Conservation (phyloP, 2,329 filamentous ascomycete species). For the Penicillium sp. region DNA sequence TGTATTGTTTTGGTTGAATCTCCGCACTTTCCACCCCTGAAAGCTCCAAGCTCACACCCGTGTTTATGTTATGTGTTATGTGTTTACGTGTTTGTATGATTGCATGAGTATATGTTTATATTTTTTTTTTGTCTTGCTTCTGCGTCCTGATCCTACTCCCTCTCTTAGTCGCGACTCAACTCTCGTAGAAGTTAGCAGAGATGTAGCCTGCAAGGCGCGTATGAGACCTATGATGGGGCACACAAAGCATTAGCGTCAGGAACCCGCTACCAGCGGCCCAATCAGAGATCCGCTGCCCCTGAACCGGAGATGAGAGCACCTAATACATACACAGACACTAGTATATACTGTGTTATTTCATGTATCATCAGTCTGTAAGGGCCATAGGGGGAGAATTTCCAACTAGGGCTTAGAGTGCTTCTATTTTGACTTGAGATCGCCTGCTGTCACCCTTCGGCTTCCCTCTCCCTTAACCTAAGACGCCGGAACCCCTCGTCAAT, state of each 20-base stretch:
- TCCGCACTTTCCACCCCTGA: slow-evolving; percentile 13
- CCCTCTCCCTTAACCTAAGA: not conserved
- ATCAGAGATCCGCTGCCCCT: slow-evolving; percentile 19
- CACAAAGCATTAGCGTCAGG: slow-evolving; percentile 23
- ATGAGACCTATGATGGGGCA: slow-evolving; percentile 10
- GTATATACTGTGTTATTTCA: not conserved
- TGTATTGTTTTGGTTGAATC: slow-evolving; percentile 3
- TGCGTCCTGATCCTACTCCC: not conserved
- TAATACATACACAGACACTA: too few relatives aligned
- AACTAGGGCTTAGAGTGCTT: not conserved
- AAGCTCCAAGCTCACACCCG: not conserved
- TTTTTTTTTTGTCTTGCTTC: slow-evolving; percentile 1
- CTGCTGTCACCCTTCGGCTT: not conserved
- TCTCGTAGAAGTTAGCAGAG: not conserved
- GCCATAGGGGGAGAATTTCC: not conserved
- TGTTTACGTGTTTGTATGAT: not conserved
- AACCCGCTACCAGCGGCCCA: slow-evolving; percentile 21
- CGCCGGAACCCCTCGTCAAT: not conserved
- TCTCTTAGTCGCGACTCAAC: not conserved
- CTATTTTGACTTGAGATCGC: not conserved
- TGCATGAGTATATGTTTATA: not conserved
- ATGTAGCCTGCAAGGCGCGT: slow-evolving; percentile 16
- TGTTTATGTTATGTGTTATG: not conserved
- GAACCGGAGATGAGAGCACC: slow-evolving; percentile 15
- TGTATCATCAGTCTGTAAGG: not conserved